A percentile compares a stretch with the other conserved stretches of the same genome.
These are phyloP conservation scores for Fusarium scirpi DNA, from an alignment of 2,329 filamentous ascomycete genomes.

Conservation along the genomic window DNA sequence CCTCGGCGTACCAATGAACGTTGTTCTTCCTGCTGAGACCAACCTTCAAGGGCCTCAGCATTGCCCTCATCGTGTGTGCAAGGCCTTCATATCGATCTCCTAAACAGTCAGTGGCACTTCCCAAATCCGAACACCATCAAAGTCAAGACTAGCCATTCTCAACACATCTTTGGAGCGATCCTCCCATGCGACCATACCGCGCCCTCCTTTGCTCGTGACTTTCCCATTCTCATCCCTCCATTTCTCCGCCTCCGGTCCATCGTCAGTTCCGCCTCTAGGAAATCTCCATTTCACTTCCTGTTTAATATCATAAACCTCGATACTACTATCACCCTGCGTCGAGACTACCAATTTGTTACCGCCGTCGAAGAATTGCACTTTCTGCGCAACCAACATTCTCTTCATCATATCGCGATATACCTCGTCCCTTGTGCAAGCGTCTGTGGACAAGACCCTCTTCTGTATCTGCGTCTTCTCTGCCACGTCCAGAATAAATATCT, in stretches of 20 bases:
- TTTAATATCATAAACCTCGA: constrained; percentile 23
- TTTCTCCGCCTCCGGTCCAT: background rate
- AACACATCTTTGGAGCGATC: background rate
- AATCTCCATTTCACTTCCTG: constrained; percentile 26
- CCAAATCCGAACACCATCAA: constrained; percentile 29
- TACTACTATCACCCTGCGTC: constrained; percentile 17
- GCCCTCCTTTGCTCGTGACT: constrained; percentile 4
- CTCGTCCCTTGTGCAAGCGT: background rate
- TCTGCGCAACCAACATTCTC: background rate
- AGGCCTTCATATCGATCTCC: too few relatives aligned
- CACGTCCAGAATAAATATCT: constrained; percentile 13
- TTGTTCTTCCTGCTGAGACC: background rate
- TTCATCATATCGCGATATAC: background rate
- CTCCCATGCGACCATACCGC: constrained; percentile 28
- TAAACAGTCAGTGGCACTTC: constrained; percentile 14
- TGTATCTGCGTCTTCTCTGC: constrained; percentile 1
- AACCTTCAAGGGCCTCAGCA: background rate
- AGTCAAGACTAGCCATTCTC: constrained; percentile 16
- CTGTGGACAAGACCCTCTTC: constrained; percentile 11
- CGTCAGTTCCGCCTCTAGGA: constrained; percentile 26
- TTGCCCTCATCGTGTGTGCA: background rate
- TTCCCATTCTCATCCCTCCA: constrained; percentile 30
- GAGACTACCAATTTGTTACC: constrained; percentile 21
- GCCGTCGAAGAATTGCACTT: constrained; percentile 21
- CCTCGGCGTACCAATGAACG: background rate